Percentiles rank a stretch among this genome's conserved stretches.
Conservation (phyloP, 2,329 filamentous ascomycete species). For the Penicillium sp. region DNA sequence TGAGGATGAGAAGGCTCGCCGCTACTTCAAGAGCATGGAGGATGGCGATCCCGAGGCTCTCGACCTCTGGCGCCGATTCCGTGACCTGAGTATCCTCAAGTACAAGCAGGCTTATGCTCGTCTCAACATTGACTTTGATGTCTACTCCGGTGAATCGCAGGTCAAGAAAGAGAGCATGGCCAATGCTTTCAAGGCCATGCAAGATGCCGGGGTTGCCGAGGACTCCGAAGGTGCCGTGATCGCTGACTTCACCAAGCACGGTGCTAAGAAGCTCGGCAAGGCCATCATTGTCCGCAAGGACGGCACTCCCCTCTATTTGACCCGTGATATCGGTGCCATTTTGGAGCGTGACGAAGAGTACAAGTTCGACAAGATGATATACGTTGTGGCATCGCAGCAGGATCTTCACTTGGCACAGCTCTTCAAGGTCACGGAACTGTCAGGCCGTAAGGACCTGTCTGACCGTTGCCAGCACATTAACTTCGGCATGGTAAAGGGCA, state of each 20-base stretch:
- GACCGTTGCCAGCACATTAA: constrained; percentile 62
- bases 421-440: constrained; percentile 63
- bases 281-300: constrained; percentile 66
- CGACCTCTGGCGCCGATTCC: constrained; percentile 62
- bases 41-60: constrained; percentile 60
- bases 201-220: constrained; percentile 61
- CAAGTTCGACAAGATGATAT: constrained; percentile 67
- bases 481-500: constrained; percentile 66
- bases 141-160: constrained; percentile 68
- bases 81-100: constrained; percentile 62
- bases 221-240: constrained; percentile 65
- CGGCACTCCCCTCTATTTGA: constrained; percentile 66
- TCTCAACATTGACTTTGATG: constrained; percentile 64
- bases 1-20: constrained; percentile 60
- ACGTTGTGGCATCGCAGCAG: constrained; percentile 64
- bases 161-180: constrained; percentile 63
- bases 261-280: constrained; percentile 65
- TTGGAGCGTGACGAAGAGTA: constrained; percentile 62
- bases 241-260: constrained; percentile 68
- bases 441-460: constrained; percentile 60
- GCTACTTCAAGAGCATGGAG: constrained; percentile 68
- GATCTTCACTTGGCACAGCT: constrained; percentile 64
- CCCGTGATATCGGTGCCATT: constrained; percentile 67
- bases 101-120: constrained; percentile 64
- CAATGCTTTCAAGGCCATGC: constrained; percentile 57